Conservation (phyloP, 73 alveolate genomes). For the Tetrahymena borealis region DNA sequence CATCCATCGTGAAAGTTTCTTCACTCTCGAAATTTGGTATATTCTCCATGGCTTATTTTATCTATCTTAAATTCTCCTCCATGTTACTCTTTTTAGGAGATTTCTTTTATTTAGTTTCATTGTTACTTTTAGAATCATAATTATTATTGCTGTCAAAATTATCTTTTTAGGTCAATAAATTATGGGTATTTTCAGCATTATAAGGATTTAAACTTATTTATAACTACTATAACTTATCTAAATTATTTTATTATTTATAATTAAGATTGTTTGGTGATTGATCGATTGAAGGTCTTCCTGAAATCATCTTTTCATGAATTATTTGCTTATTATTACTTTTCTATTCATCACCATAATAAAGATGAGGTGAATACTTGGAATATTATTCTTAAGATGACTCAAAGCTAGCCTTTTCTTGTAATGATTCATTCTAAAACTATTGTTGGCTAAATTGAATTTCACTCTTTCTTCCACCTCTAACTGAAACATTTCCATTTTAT, state of each 20-base stretch:
- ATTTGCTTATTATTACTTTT: neutral
- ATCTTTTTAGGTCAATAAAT: neutral
- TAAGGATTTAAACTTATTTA: neutral
- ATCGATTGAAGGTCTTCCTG: neutral
- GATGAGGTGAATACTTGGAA: neutral
- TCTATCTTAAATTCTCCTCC: neutral
- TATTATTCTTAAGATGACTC: neutral
- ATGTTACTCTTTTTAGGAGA: neutral
- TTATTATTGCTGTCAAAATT: too few species aligned
- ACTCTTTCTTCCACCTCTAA: neutral
- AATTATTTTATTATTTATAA: neutral
- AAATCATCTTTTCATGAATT: neutral
- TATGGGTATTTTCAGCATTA: neutral
- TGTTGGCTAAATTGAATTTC: neutral
- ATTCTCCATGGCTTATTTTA: neutral
- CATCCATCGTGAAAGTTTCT: neutral
- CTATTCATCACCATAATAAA: neutral
- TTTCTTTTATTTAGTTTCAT: neutral
- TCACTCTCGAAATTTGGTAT: neutral
- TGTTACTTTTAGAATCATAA: too few species aligned
- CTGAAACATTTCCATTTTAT: neutral
- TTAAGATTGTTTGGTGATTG: neutral
- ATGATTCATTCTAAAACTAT: neutral
- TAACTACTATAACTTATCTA: neutral
- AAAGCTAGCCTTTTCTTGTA: neutral